Evolutionary conservation across 345 rosid genomes (phyloP).

Genomic region (Aquilaria sinensis): DNA sequence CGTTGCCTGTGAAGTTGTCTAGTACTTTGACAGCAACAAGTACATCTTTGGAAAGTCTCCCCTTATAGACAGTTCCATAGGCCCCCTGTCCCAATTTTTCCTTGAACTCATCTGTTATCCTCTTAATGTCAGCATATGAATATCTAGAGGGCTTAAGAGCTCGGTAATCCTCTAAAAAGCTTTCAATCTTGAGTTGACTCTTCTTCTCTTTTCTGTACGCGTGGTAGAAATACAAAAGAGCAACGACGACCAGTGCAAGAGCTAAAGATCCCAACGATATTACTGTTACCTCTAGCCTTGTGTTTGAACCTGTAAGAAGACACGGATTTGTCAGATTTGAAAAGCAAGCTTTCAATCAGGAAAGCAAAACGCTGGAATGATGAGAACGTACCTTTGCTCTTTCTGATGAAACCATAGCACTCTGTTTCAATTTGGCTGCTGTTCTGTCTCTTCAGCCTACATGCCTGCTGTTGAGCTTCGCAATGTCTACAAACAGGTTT

Average conservation of each 20-base stretch:
- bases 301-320: too few species aligned
- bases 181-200: constrained; percentile 9
- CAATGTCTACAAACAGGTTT: constrained; percentile 2
- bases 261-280: neutral
- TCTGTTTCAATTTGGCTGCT: constrained; percentile 4
- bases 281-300: neutral
- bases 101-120: constrained; percentile 1
- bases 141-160: constrained; percentile 17
- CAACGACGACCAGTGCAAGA: neutral
- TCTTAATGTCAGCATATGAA: constrained; percentile 9
- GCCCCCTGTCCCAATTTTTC: constrained; percentile 23
- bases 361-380: neutral
- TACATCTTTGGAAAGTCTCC: constrained; percentile 15
- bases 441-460: neutral
- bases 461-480: neutral
- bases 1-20: constrained; percentile 11
- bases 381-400: constrained; percentile 4
- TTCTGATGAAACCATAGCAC: neutral
- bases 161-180: constrained; percentile 12
- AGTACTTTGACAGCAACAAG: constrained; percentile 21
- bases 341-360: too few species aligned
- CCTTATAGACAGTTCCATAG: constrained; percentile 24
- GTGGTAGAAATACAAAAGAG: too few species aligned
- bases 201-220: neutral
- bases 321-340: too few species aligned